These are phyloP conservation scores for Patellifolia procumbens DNA, from an alignment of 179 eudicot species.

Conservation along the genomic window DNA sequence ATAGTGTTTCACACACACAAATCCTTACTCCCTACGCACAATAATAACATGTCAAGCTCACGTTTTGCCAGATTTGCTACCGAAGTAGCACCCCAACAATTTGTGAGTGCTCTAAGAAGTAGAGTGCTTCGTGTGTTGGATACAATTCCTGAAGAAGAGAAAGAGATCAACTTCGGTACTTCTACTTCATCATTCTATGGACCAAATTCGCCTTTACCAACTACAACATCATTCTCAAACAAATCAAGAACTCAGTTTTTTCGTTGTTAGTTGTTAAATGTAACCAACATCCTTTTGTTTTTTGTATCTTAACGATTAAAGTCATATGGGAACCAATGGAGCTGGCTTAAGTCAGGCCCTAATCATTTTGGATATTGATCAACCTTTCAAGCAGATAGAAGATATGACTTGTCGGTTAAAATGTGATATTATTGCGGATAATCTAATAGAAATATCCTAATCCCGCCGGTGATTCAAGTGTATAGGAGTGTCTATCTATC, in stretches of 20 bases:
- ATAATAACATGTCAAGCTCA: neutral
- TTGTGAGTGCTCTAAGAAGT: neutral
- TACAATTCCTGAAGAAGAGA: slow-evolving; percentile 21
- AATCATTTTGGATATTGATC: too few species aligned
- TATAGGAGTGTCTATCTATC: too few species aligned
- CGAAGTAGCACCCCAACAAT: slow-evolving; percentile 14
- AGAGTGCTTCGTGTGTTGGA: slow-evolving; percentile 7
- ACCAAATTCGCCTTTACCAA: neutral
- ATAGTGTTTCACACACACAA: neutral
- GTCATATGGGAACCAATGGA: too few species aligned
- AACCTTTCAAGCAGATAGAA: too few species aligned
- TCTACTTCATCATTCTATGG: neutral
- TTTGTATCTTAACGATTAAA: too few species aligned
- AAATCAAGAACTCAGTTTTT: neutral
- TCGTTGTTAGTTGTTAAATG: neutral
- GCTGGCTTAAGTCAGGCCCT: too few species aligned
- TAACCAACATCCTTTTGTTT: too few species aligned
- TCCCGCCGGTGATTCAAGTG: too few species aligned
- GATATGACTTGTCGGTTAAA: too few species aligned
- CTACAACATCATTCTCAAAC: neutral
- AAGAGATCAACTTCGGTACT: neutral
- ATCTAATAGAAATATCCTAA: too few species aligned
- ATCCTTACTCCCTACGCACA: neutral
- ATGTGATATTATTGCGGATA: too few species aligned
- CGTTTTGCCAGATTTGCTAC: neutral